Conservation (phyloP, 176 grass and related monocot species). For the Neostapfia colusana region DNA sequence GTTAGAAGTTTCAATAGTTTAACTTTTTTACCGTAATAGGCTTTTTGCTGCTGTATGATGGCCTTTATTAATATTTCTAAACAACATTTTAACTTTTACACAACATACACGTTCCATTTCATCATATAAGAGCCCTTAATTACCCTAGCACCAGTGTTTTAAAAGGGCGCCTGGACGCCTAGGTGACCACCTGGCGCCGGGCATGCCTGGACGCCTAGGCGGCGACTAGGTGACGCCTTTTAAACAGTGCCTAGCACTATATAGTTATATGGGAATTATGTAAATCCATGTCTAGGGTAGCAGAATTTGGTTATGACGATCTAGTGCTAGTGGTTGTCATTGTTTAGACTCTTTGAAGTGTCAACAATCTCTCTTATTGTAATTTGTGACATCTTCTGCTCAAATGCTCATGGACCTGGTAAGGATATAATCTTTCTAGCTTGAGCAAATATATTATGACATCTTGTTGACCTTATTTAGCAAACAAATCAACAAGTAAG, state of each 20-base stretch:
- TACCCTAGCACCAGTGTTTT: neutral
- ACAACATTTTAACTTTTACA: neutral
- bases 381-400: neutral
- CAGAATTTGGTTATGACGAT: neutral
- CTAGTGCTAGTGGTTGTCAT: neutral
- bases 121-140: neutral
- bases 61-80: constrained; percentile 1
- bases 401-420: neutral
- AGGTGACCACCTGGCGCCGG: no score
- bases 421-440: neutral
- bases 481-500: neutral
- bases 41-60: neutral
- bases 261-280: neutral
- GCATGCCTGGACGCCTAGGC: no score
- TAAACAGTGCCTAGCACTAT: neutral
- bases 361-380: neutral
- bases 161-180: no score
- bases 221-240: no score
- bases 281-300: neutral
- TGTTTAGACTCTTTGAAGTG: neutral
- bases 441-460: neutral
- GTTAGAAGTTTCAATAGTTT: constrained; percentile 9
- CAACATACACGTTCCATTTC: constrained; percentile 5
- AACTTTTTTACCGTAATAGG: neutral
- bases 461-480: neutral